phyloP scores from a whole-genome alignment of 257 asterid genomes.

The Nicotiana tomentosiformis region DNA sequence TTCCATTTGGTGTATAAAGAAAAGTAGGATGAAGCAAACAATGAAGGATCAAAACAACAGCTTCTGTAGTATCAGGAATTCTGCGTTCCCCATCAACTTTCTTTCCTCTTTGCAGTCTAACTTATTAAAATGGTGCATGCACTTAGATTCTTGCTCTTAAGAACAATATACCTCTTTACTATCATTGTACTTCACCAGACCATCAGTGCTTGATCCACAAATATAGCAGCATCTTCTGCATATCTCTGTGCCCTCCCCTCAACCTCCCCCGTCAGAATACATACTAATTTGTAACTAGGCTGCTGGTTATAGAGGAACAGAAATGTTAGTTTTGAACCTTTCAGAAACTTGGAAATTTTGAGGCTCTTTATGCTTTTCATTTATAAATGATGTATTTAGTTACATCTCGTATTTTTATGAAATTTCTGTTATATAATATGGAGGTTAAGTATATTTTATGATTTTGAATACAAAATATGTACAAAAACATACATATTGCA shows the following conservation, averaged over 20 bases:
- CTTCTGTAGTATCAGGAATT: neutral
- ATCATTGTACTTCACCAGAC: neutral
- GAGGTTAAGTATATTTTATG: too few species aligned
- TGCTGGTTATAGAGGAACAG: neutral
- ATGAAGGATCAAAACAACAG: neutral
- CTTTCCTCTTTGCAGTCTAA: neutral
- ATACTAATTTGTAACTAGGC: neutral
- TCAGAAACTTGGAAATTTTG: neutral
- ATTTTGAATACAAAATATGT: too few species aligned
- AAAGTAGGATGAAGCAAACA: neutral
- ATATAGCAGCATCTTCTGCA: neutral
- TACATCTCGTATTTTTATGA: neutral
- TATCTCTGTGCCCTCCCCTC: neutral
- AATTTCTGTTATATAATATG: too few species aligned
- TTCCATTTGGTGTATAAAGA: neutral
- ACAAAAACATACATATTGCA: too few species aligned
- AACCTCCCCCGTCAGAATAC: neutral
- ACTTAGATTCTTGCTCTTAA: neutral
- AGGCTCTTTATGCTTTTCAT: neutral
- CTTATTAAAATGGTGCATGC: neutral
- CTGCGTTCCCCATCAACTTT: neutral
- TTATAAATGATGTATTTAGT: neutral
- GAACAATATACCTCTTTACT: neutral
- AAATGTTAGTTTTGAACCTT: neutral
- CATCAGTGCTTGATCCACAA: neutral